These are phyloP conservation scores for Botryotinia convoluta DNA, from an alignment of 2,329 filamentous ascomycete species.

Conservation along the genomic window DNA sequence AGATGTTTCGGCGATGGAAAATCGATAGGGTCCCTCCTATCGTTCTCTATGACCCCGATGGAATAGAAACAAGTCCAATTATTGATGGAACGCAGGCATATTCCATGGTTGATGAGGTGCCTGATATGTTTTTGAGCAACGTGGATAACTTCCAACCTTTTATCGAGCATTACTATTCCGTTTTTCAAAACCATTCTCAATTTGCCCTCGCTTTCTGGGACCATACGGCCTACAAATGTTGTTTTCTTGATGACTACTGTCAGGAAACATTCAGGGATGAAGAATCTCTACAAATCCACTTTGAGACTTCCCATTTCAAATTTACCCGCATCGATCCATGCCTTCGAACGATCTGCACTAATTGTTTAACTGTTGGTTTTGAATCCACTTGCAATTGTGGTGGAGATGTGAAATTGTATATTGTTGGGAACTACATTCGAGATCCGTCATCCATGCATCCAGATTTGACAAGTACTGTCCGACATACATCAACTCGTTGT, in stretches of 20 bases:
- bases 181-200: neutral
- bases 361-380: neutral
- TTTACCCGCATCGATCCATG: neutral
- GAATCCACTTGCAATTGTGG: neutral
- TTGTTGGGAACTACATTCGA: neutral
- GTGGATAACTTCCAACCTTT: neutral
- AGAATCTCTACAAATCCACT: neutral
- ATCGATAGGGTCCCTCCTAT: neutral
- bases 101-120: neutral
- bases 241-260: neutral
- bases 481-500: neutral
- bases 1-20: neutral
- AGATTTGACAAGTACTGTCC: too few relatives aligned
- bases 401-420: neutral
- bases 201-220: neutral
- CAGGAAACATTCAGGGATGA: neutral
- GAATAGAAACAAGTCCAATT: neutral
- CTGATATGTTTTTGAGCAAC: neutral
- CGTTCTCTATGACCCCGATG: neutral
- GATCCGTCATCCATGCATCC: neutral
- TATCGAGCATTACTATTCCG: neutral
- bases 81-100: neutral
- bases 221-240: neutral
- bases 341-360: neutral
- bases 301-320: neutral